phyloP scores from a whole-genome alignment of 2,329 filamentous ascomycete species.

The Trichophyton simii region DNA sequence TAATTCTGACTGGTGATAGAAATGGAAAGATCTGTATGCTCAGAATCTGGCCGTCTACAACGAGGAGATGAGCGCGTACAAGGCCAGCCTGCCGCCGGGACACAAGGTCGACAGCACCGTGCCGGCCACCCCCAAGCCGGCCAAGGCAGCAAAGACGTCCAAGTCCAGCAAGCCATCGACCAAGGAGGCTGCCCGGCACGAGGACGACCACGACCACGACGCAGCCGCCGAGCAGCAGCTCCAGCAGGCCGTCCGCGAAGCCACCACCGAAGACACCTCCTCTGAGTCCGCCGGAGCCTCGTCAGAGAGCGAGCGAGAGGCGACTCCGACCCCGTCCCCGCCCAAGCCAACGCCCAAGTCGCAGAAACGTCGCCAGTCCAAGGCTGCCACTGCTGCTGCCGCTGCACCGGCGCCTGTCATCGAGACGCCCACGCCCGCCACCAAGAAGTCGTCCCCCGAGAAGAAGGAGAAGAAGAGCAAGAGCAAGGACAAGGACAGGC shows the following conservation, averaged over 20 bases:
- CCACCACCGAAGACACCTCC: conserved; percentile 23
- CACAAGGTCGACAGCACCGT: conserved; percentile 1
- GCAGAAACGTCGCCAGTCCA: conserved; percentile 32
- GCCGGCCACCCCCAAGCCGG: neutral
- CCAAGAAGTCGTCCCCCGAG: conserved; percentile 27
- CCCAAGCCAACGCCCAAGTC: conserved; percentile 31
- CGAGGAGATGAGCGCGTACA: conserved; percentile 44
- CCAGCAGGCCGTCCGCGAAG: conserved; percentile 29
- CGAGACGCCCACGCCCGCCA: conserved; percentile 16
- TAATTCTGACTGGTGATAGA: conserved; percentile 21
- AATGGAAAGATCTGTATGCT: conserved; percentile 47
- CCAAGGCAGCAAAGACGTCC: neutral
- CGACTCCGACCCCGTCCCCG: conserved; percentile 23
- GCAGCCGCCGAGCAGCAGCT: conserved; percentile 26
- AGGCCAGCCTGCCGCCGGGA: conserved; percentile 32
- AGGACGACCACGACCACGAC: conserved; percentile 26
- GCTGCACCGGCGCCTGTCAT: conserved; percentile 16
- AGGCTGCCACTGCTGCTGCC: conserved; percentile 18
- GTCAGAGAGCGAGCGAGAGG: conserved; percentile 24
- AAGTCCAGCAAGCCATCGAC: neutral
- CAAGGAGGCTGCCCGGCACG: neutral
- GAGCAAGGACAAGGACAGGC: conserved; percentile 23
- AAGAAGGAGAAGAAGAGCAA: conserved; percentile 23
- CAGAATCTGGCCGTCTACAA: conserved; percentile 46
- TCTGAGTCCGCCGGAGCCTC: conserved; percentile 21